Percentiles rank a stretch among this genome's conserved stretches.
Evolutionary conservation across 805 yeast genomes (phyloP).

Genomic region (Cyberlindnera maritima): DNA sequence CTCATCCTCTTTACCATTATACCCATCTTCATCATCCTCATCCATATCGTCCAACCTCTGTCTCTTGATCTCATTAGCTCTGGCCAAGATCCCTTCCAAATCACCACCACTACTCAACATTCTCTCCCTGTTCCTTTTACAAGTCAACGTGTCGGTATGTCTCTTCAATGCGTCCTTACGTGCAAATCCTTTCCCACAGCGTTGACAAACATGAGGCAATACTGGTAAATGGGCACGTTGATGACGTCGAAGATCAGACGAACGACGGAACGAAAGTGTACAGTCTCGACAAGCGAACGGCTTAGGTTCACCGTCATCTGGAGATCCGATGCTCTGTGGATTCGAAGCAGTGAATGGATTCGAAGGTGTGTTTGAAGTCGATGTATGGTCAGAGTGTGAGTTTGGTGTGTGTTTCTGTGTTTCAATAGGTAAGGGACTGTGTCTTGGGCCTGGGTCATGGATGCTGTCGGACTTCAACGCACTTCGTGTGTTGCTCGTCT

Average conservation of each 20-base stretch:
- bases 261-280: constrained; percentile 59
- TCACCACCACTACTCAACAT: constrained; percentile 37
- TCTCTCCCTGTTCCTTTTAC: constrained; percentile 67
- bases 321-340: constrained; percentile 3
- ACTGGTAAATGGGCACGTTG: constrained; percentile 71
- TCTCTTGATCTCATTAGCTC: constrained; percentile 19
- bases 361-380: neutral
- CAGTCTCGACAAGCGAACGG: constrained; percentile 61
- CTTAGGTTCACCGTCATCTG: constrained; percentile 27
- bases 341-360: constrained; percentile 1
- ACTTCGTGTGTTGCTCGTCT: neutral
- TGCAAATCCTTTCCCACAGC: constrained; percentile 82
- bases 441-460: constrained; percentile 9
- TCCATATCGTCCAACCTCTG: constrained; percentile 2
- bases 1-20: constrained; percentile 7
- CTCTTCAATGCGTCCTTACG: constrained; percentile 79
- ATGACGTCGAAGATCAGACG: constrained; percentile 70
- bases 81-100: constrained; percentile 30
- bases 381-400: neutral
- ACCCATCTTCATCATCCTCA: constrained; percentile 5
- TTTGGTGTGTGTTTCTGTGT: neutral
- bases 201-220: constrained; percentile 71
- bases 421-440: neutral
- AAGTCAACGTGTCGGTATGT: constrained; percentile 71
- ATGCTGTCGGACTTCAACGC: neutral